These are phyloP conservation scores for Blastobotrys muscicola DNA, from an alignment of 805 yeast species.

Conservation along the genomic window DNA sequence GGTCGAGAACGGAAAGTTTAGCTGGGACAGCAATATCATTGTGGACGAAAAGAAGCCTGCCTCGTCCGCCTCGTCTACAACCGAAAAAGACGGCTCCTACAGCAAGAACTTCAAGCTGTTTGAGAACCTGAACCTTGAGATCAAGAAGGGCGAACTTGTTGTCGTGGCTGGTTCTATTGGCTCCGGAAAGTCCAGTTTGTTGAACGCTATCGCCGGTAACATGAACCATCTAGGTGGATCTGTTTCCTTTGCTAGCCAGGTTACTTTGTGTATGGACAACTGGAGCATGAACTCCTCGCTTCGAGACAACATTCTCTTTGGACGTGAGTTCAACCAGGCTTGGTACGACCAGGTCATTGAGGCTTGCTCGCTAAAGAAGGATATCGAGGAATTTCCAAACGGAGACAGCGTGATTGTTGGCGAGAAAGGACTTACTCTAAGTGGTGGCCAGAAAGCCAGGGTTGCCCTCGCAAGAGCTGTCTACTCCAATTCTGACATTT, in stretches of 20 bases:
- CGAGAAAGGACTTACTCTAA: constrained; percentile 70
- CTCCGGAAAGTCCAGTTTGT: constrained; percentile 58
- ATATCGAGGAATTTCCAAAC: constrained; percentile 52
- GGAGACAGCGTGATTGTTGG: constrained; percentile 77
- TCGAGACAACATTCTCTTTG: constrained; percentile 62
- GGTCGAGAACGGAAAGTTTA: constrained; percentile 43
- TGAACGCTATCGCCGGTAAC: constrained; percentile 54
- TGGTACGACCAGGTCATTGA: constrained; percentile 44
- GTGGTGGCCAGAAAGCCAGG: constrained; percentile 85
- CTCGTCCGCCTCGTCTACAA: background rate
- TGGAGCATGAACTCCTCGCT: constrained; percentile 71
- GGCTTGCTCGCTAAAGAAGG: constrained; percentile 56
- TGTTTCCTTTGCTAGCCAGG: constrained; percentile 40
- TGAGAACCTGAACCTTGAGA: constrained; percentile 36
- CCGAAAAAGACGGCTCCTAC: background rate
- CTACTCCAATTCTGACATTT: constrained; percentile 52
- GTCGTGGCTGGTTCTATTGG: constrained; percentile 66
- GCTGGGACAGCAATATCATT: constrained; percentile 38
- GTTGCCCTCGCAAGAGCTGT: constrained; percentile 70
- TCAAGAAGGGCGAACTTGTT: constrained; percentile 52
- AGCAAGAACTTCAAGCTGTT: constrained; percentile 21
- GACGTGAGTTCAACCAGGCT: constrained; percentile 39
- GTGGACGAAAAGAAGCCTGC: constrained; percentile 1
- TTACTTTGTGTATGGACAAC: constrained; percentile 45
- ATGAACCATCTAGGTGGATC: constrained; percentile 47